A percentile compares a stretch with the other conserved stretches of the same genome.
phyloP scores from a whole-genome alignment of 331 rosid genomes.

The Pyracantha coccinea region DNA sequence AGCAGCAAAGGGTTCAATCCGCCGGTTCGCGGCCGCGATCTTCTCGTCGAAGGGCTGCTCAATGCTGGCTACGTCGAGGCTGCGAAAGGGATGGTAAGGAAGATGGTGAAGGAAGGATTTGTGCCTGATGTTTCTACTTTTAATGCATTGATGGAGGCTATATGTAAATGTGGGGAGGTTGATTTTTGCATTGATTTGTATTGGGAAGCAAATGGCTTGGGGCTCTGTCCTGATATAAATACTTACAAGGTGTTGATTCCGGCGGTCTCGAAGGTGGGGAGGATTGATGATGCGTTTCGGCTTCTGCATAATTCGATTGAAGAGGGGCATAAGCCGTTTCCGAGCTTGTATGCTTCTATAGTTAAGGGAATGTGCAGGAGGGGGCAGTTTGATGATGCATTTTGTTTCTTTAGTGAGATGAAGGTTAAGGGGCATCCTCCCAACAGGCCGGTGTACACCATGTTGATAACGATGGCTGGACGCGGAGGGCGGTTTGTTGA shows the following conservation, averaged over 20 bases:
- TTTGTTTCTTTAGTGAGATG: constrained; percentile 87
- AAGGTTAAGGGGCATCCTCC: constrained; percentile 88
- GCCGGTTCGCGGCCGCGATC: constrained; percentile 83
- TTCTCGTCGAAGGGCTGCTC: constrained; percentile 68
- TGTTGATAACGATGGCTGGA: constrained; percentile 87
- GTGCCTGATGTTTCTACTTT: constrained; percentile 70
- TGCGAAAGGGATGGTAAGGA: constrained; percentile 68
- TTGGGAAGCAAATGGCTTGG: constrained; percentile 44
- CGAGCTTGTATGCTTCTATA: constrained; percentile 69
- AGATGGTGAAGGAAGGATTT: constrained; percentile 57
- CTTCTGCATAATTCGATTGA: constrained; percentile 56
- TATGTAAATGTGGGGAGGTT: constrained; percentile 50
- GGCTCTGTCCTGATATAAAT: constrained; percentile 62
- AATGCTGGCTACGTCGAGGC: constrained; percentile 69
- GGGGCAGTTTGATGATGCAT: constrained; percentile 85
- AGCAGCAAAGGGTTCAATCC: constrained; percentile 76
- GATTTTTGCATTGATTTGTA: constrained; percentile 53
- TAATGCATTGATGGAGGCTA: constrained; percentile 49
- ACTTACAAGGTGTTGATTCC: constrained; percentile 77
- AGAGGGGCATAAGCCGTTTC: constrained; percentile 73
- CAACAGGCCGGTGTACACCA: constrained; percentile 79
- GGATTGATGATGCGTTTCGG: constrained; percentile 64
- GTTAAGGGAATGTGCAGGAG: constrained; percentile 68
- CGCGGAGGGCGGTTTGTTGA: constrained; percentile 76
- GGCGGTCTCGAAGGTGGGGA: constrained; percentile 46